Evolutionary conservation across 305 asterid genomes (phyloP), one percentile per base, ranked within the genome.

Genomic region (Rubia balearica): DNA sequence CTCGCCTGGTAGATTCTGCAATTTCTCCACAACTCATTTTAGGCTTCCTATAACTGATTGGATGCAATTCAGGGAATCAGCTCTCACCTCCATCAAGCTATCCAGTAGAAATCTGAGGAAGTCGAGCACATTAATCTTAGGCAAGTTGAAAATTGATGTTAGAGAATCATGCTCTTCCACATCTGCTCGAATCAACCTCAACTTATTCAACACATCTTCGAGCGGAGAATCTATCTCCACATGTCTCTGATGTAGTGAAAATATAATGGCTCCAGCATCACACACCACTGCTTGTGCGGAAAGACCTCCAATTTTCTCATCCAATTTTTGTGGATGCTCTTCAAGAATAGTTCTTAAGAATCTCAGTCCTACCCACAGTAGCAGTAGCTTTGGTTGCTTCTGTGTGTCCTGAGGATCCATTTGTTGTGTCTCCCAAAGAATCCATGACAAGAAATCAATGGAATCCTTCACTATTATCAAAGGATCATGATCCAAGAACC

Each of bases 301-400:
- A 8, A 40, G 69, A 9, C 40, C 16, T 19, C 69, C 40, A n/a
- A 14, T 61, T 30, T 61, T 33, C 13, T 57, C 41, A 21, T 13
- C 40, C 13, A 41, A 36, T 36, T 70, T 22, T 10, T 59, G 19
- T 38, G 16, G 41, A 9, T 12, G 56, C 41, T 57, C 19, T 40
- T 7, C 42, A 1, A 70, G 43, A 70, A 42, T 21, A 14, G 38
- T 70, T 42, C 73, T 59, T 24, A 60, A 70, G 30, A 22, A 13
- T 59, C 21, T 59, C 14, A 70, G 45, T 17, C 16, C 56, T 13
- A 41, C 67, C 0, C 10, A 41, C 5, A 59, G 24, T 45, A 24
- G n/a, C 22, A 1, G 41, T 24, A 42, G 5, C 27, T 67, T 36
- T 36, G 40, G 40, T 42, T 46, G 3, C 43, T 38, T 14, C 36